These are phyloP conservation scores for Phalaenopsis equestris DNA, from an alignment of 106 monocot species.

Conservation along the genomic window DNA sequence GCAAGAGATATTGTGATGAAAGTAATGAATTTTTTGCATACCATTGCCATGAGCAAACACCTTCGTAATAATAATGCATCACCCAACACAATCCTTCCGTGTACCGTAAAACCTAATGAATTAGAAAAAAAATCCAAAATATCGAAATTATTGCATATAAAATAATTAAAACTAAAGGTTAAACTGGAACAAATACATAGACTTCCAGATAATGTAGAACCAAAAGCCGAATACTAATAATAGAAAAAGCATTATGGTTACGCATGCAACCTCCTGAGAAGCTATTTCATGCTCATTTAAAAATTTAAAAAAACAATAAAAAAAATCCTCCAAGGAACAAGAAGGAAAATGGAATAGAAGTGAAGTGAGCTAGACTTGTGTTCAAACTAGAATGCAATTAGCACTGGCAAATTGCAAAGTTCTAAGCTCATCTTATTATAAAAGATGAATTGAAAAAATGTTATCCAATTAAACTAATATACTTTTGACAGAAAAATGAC, in stretches of 20 bases:
- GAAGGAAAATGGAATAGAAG: background rate
- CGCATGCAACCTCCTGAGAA: background rate
- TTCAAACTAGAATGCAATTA: background rate
- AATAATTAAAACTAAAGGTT: background rate
- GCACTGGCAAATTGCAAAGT: background rate
- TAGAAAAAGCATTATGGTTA: background rate
- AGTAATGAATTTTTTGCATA: slow-evolving; percentile 13
- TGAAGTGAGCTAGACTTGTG: background rate
- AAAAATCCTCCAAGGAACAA: background rate
- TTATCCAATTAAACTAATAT: background rate
- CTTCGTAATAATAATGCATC: slow-evolving; percentile 99
- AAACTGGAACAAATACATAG: background rate
- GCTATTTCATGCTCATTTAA: background rate
- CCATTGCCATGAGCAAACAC: slow-evolving; percentile 98
- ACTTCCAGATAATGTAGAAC: background rate
- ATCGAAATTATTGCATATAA: background rate
- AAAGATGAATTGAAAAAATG: background rate
- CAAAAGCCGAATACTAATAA: background rate
- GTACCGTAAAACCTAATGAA: slow-evolving; percentile 59
- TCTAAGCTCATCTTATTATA: background rate
- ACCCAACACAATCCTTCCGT: slow-evolving; percentile 98
- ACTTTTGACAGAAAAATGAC: background rate
- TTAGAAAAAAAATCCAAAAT: background rate
- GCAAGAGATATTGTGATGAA: background rate
- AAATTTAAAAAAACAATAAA: background rate